Conservation (phyloP, 306 rosid genomes). For the Cucumis melo region DNA sequence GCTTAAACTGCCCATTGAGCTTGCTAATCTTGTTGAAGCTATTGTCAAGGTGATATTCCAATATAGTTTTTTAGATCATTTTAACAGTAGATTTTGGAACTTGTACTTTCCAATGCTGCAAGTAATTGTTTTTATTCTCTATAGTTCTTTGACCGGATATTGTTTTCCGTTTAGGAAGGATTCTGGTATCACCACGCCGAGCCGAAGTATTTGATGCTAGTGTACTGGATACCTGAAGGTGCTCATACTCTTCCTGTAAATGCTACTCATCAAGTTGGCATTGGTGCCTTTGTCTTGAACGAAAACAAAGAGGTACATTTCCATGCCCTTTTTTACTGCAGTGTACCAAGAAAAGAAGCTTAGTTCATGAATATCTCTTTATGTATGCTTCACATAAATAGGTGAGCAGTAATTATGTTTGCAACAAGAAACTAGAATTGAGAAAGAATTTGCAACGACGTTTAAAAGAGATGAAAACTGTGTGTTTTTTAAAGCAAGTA, state of each 20-base stretch:
- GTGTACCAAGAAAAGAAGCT: background rate
- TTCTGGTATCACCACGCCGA: constrained; percentile 91
- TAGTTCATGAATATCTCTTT: background rate
- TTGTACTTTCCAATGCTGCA: background rate
- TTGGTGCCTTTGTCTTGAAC: constrained; percentile 61
- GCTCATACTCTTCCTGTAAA: constrained; percentile 56
- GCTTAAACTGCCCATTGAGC: constrained; percentile 55
- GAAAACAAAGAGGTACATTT: constrained; percentile 51
- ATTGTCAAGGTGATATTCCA: constrained; percentile 38
- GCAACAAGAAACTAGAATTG: background rate
- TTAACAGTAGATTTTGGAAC: background rate
- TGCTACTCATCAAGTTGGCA: constrained; percentile 66
- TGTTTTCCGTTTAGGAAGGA: constrained; percentile 41
- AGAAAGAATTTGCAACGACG: background rate
- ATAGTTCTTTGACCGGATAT: background rate
- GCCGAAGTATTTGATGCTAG: constrained; percentile 70
- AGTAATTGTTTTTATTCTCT: background rate
- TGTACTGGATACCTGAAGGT: constrained; percentile 60
- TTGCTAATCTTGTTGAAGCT: constrained; percentile 43
- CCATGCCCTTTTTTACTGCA: background rate
- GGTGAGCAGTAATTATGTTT: background rate
- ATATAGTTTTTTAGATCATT: background rate
- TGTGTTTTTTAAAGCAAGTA: background rate
- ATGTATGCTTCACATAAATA: background rate
- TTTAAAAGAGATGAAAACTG: background rate